Evolutionary conservation across 2,329 filamentous ascomycete species (phyloP), one percentile per base, ranked within the genome.

Genomic region (Fonsecaea nubica): DNA sequence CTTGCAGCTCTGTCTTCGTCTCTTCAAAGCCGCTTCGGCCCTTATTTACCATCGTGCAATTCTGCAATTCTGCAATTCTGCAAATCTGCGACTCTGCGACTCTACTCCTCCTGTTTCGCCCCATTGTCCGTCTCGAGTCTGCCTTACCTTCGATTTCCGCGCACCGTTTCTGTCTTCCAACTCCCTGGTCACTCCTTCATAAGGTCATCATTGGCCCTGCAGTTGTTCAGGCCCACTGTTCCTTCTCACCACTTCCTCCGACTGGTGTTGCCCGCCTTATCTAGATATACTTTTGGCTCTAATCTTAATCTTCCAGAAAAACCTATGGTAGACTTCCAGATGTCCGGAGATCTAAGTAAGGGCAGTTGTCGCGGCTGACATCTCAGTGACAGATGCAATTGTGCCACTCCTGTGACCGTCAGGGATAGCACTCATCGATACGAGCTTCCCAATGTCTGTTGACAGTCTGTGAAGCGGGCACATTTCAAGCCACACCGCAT

Each of bases 111-210:
- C 30, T 53, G n/a, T 53, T 56, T 62, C 40, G 53, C 35, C 53
- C 64, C 64, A 35, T 58, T 30, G 42, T 15, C 63, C 21, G 38
- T 54, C 30, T 56, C 52, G 50, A 62, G 30, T 56, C 60, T 56
- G 60, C 60, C 60, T 61, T 61, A 45, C 48, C 25, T 58, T 40
- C 21, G 33, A 35, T 30, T 58, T 58, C 35, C 15, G 33, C 7
- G 18, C 32, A 48, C 45, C 32, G 36, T 13, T 35, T 50, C 42
- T 30, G 32, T 21, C 52, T 45, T 21, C 36, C 40, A 53, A 32
- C 63, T 62, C 58, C 50, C 48, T 62, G 50, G 59, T 63, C 59
- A 45, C 48, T 66, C 59, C 55, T 66, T 63, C 64, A 52, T 59
- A 40, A 48, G 32, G 36, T 62, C 53, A 40, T 55, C 38, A 58